Percentiles rank a stretch among this genome's conserved stretches.
These are phyloP conservation scores for Boletus hoseneyae DNA, from an alignment of 1,284 basidiomycete species.

Conservation along the genomic window DNA sequence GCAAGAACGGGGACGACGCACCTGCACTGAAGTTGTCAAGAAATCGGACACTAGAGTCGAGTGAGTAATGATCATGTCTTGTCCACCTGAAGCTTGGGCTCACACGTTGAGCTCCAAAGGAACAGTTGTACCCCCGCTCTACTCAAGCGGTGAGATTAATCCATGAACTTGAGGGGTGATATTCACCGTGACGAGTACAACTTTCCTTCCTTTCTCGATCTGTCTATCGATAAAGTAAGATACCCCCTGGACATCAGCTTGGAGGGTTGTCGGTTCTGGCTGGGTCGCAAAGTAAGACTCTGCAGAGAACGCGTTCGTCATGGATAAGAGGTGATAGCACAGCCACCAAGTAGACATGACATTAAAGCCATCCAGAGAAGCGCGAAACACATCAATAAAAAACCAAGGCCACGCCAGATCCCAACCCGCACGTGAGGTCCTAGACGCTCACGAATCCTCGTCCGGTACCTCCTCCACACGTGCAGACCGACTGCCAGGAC, in stretches of 20 bases:
- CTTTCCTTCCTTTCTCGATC: conserved; percentile 59
- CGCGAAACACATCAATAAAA: too few relatives aligned
- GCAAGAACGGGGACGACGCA: conserved; percentile 33
- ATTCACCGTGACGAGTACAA: conserved; percentile 92
- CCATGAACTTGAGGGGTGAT: background rate
- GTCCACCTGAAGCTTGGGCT: conserved; percentile 37
- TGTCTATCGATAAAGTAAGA: conserved; percentile 74
- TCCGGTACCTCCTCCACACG: conserved; percentile 59
- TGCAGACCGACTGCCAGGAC: conserved; percentile 58
- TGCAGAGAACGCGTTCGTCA: conserved; percentile 60
- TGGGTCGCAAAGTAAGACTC: conserved; percentile 88
- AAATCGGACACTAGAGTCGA: conserved; percentile 79
- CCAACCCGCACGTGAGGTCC: too few relatives aligned
- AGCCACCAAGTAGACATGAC: too few relatives aligned
- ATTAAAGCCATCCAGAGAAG: too few relatives aligned
- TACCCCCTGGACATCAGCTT: conserved; percentile 61
- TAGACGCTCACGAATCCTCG: conserved; percentile 39
- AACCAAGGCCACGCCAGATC: too few relatives aligned
- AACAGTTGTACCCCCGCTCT: conserved; percentile 96
- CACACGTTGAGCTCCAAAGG: conserved; percentile 96
- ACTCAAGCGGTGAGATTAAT: conserved; percentile 10
- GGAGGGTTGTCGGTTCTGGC: conserved; percentile 64
- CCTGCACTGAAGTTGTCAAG: conserved; percentile 98
- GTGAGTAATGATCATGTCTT: conserved; percentile 24
- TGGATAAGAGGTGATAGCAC: conserved; percentile 8